A percentile compares a stretch with the other conserved stretches of the same genome.
phyloP scores from a whole-genome alignment of 352 stramenopile genomes.

The Pythium chondricola region DNA sequence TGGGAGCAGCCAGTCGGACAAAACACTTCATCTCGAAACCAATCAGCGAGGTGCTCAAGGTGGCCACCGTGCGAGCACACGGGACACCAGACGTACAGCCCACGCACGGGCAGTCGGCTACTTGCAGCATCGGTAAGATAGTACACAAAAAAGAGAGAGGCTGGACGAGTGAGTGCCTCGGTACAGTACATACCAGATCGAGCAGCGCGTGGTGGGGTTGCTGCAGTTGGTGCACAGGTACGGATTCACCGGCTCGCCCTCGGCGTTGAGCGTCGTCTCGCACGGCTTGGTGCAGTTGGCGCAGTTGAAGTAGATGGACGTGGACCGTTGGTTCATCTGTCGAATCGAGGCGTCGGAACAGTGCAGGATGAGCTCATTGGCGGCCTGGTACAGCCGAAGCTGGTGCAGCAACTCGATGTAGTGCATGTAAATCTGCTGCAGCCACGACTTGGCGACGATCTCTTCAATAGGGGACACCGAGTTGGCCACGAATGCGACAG shows the following conservation, averaged over 20 bases:
- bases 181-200: slow-evolving; percentile 67
- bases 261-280: slow-evolving; percentile 26
- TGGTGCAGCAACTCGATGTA: slow-evolving; percentile 87
- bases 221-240: slow-evolving; percentile 63
- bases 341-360: slow-evolving; percentile 81
- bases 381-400: slow-evolving; percentile 81
- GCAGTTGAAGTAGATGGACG: slow-evolving; percentile 83
- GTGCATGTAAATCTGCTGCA: slow-evolving; percentile 90
- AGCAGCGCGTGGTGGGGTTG: slow-evolving; percentile 74
- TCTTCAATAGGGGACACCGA: slow-evolving; percentile 74
- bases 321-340: slow-evolving; percentile 91
- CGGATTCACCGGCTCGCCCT: slow-evolving; percentile 22
- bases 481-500: slow-evolving; percentile 65
- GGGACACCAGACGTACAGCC: slow-evolving; percentile 89
- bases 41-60: slow-evolving; percentile 60
- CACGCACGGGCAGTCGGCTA: slow-evolving; percentile 80
- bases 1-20: slow-evolving; percentile 52
- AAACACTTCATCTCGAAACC: slow-evolving; percentile 40
- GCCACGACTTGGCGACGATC: slow-evolving; percentile 75
- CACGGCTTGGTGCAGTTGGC: slow-evolving; percentile 69
- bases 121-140: background rate
- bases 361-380: slow-evolving; percentile 82
- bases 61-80: slow-evolving; percentile 89
- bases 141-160: slow-evolving; percentile 5
- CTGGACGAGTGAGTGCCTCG: background rate